A percentile compares a stretch with the other conserved stretches of the same genome.
Conservation (phyloP, 1,284 basidiomycete genomes). For the Mycena sp. region DNA sequence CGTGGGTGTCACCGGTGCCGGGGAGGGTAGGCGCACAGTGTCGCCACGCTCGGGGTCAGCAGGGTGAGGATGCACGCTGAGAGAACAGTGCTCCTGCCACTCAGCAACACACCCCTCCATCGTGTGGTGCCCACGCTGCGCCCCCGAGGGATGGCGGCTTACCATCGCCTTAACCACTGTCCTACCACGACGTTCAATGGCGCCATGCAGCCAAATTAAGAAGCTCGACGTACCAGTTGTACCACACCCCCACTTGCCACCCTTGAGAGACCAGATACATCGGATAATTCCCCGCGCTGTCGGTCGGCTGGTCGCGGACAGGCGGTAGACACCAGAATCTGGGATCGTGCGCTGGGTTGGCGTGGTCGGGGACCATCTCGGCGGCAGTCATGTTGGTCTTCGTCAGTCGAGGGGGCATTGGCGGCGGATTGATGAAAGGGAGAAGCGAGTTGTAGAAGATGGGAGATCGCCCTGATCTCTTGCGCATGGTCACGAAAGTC, state of each 20-base stretch:
- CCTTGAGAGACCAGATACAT: constrained; percentile 1
- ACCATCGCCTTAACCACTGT: background rate
- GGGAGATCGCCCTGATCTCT: background rate
- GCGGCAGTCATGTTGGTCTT: background rate
- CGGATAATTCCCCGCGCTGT: background rate
- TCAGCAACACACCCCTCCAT: background rate
- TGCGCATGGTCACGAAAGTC: background rate
- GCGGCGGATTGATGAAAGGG: background rate
- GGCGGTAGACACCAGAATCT: background rate
- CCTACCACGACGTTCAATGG: background rate
- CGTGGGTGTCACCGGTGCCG: too few species aligned
- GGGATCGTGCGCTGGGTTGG: background rate
- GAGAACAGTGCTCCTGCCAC: background rate
- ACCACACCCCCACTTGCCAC: background rate
- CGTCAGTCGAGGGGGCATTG: background rate
- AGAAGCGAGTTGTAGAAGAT: background rate
- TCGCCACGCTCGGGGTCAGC: background rate
- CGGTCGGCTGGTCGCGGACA: background rate
- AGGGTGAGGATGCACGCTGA: background rate
- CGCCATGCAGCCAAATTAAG: background rate
- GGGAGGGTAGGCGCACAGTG: too few species aligned
- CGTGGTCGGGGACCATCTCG: background rate
- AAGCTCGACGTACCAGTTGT: background rate
- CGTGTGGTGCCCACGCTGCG: background rate
- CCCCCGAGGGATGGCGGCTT: background rate